Evolutionary conservation across 768 basidiomycete genomes (phyloP).

Genomic region (Lactarius hengduanensis): DNA sequence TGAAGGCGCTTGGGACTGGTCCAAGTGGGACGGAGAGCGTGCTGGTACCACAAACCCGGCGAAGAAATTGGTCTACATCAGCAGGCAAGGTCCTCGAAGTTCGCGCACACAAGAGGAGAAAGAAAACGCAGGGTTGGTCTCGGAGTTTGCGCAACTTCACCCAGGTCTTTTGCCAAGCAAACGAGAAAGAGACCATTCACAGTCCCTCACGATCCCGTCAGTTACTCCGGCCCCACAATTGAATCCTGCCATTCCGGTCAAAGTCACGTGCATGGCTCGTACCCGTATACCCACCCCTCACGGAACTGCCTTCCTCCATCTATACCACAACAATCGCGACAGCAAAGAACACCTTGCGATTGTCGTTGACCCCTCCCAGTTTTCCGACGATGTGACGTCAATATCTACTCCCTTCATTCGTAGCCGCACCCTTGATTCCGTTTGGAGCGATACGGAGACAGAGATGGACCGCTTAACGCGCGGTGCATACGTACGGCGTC

Average conservation of each 20-base stretch:
- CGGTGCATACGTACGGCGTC: slow-evolving; percentile 88
- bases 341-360: slow-evolving; percentile 94
- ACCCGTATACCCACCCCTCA: slow-evolving; percentile 97
- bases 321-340: slow-evolving; percentile 93
- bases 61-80: slow-evolving; percentile 59
- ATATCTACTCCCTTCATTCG: slow-evolving; percentile 57
- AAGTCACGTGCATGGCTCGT: slow-evolving; percentile 92
- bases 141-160: slow-evolving; percentile 38
- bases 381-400: slow-evolving; percentile 45
- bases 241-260: slow-evolving; percentile 39
- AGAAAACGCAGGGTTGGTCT: slow-evolving; percentile 47
- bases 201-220: slow-evolving; percentile 25
- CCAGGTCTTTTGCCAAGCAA: slow-evolving; percentile 37
- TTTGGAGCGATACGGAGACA: slow-evolving; percentile 84
- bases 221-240: slow-evolving; percentile 15
- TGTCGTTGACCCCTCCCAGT: slow-evolving; percentile 89
- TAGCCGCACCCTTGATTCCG: slow-evolving; percentile 73
- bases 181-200: slow-evolving; percentile 39
- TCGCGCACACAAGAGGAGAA: slow-evolving; percentile 53
- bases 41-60: slow-evolving; percentile 39
- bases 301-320: slow-evolving; percentile 87
- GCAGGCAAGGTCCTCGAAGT: slow-evolving; percentile 72
- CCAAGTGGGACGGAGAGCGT: slow-evolving; percentile 51
- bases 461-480: slow-evolving; percentile 91
- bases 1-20: slow-evolving; percentile 58